Evolutionary conservation across 2,329 filamentous ascomycete species (phyloP).

Genomic region (Myriosclerotinia scirpicola): DNA sequence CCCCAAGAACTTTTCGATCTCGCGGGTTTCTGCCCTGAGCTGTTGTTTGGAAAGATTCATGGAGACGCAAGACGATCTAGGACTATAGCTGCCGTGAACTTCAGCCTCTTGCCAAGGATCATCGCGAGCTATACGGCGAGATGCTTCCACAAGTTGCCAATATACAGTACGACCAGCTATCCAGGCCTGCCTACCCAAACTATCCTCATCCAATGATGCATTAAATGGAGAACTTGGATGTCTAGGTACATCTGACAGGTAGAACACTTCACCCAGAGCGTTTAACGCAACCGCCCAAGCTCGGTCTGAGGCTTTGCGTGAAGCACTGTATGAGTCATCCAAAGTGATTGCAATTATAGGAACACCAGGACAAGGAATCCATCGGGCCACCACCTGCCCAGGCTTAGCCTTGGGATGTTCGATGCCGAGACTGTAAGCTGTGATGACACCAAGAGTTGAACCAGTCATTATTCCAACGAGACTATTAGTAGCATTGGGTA

Average conservation of each 20-base stretch:
- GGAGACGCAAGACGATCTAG: slow-evolving; percentile 71
- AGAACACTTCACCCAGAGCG: slow-evolving; percentile 88
- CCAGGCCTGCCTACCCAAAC: slow-evolving; percentile 71
- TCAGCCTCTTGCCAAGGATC: slow-evolving; percentile 71
- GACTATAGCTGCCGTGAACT: slow-evolving; percentile 74
- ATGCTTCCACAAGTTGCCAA: slow-evolving; percentile 80
- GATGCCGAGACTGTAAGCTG: slow-evolving; percentile 72
- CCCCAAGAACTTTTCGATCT: slow-evolving; percentile 74
- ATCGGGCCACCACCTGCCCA: slow-evolving; percentile 82
- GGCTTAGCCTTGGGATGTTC: slow-evolving; percentile 55
- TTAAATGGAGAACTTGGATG: slow-evolving; percentile 48
- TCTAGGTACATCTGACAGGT: slow-evolving; percentile 69
- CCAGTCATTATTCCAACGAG: slow-evolving; percentile 81
- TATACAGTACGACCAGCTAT: slow-evolving; percentile 72
- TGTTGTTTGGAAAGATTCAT: slow-evolving; percentile 72
- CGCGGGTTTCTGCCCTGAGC: slow-evolving; percentile 71
- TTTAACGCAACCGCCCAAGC: slow-evolving; percentile 95
- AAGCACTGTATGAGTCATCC: slow-evolving; percentile 76
- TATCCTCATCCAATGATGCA: slow-evolving; percentile 48
- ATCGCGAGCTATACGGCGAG: slow-evolving; percentile 67
- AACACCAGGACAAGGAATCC: slow-evolving; percentile 88
- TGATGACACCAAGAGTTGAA: slow-evolving; percentile 79
- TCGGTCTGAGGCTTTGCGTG: slow-evolving; percentile 66
- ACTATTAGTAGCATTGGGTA: slow-evolving; percentile 71
- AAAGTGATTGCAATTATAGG: slow-evolving; percentile 82